Base-by-base conservation (phyloP, 2,329 filamentous ascomycete species). In the Ceratocystis cacaofunesta region DNA sequence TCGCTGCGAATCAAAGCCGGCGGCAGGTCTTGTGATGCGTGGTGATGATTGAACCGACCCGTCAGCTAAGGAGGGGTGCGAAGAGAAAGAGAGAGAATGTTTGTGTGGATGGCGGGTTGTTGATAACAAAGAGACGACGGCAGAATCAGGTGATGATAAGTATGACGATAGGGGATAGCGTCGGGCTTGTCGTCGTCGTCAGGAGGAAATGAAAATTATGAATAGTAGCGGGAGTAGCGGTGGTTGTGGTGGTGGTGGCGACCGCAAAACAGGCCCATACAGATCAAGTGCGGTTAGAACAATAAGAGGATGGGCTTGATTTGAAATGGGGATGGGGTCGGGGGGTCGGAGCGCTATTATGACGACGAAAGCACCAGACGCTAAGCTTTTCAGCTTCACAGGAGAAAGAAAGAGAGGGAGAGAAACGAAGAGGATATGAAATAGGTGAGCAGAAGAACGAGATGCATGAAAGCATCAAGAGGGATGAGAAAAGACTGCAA, bases 391-490 rank as follows among this genome's bases (percentile, higher is more conserved):
- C 17, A 58, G 48, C 48, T 52, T 52, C 48, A 28, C 48, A 52
- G 10, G 19, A 28, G n/a, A 25, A 25, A 6, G 17, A 58, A 3
- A 19, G 15, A 10, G 6, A 19, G 2, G 4, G 55, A 8, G 15
- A 36, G 55, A 58, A 32, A 30, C 50, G 15, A 25, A 28, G 8
- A 22, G 19, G 25, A 55, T 25, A 32, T 17, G 19, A 30, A 58
- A 36, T 7, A 58, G 55, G 25, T 58, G 30, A n/a, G 3, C 8
- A 36, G 55, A 15, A n/a, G 8, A 58, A 8, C 22, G 22, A 58
- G 55, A 58, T 30, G 17, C 55, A 58, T 30, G 55, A 58, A 58
- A 58, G 30, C 55, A 58, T 32, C 55, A 17, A 58, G 48, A 52
- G 28, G 32, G 55, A 58, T 28, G 55, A 17, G 25, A 15, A 41